Evolutionary conservation across 768 basidiomycete genomes (phyloP).

Genomic region (Lyophyllum shimeji): DNA sequence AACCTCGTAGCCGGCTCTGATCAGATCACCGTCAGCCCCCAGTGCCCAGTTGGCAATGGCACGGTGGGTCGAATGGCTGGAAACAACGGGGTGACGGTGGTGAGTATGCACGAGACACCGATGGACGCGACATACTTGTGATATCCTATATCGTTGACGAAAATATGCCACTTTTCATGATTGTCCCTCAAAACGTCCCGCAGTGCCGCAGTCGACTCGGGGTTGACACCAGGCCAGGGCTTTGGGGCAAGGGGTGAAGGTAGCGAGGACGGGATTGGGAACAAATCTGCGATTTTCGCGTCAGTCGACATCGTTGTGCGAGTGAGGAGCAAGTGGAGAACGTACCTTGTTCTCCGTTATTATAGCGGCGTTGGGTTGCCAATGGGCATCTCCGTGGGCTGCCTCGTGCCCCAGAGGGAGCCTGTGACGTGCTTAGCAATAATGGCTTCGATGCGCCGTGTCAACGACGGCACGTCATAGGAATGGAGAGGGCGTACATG

Average conservation of each 20-base stretch:
- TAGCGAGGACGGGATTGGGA: slow-evolving; percentile 30
- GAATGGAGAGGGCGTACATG: too few species aligned
- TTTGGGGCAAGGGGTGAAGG: slow-evolving; percentile 26
- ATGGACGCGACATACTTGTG: too few species aligned
- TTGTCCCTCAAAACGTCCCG: slow-evolving; percentile 45
- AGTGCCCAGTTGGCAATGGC: slow-evolving; percentile 28
- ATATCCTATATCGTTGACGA: slow-evolving; percentile 42
- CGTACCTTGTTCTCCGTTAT: too few species aligned
- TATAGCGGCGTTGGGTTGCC: too few species aligned
- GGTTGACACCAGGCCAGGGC: slow-evolving; percentile 33
- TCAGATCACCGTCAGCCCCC: slow-evolving; percentile 27
- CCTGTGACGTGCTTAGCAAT: too few species aligned
- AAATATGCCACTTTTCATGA: slow-evolving; percentile 46
- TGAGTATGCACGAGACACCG: too few species aligned
- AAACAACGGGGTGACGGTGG: slow-evolving; percentile 40
- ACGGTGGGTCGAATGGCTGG: slow-evolving; percentile 29
- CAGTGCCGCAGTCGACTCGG: slow-evolving; percentile 32
- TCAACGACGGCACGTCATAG: too few species aligned
- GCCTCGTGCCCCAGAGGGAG: too few species aligned
- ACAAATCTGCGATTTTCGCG: slow-evolving; percentile 17
- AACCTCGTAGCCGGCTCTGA: slow-evolving; percentile 34
- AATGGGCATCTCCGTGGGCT: too few species aligned
- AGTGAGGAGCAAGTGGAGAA: too few species aligned
- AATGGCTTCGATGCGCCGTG: too few species aligned
- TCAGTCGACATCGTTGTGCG: too few species aligned